Percentiles rank a stretch among this genome's conserved stretches.
Conservation (phyloP, 352 stramenopile genomes). For the Pythium plurisporium region DNA sequence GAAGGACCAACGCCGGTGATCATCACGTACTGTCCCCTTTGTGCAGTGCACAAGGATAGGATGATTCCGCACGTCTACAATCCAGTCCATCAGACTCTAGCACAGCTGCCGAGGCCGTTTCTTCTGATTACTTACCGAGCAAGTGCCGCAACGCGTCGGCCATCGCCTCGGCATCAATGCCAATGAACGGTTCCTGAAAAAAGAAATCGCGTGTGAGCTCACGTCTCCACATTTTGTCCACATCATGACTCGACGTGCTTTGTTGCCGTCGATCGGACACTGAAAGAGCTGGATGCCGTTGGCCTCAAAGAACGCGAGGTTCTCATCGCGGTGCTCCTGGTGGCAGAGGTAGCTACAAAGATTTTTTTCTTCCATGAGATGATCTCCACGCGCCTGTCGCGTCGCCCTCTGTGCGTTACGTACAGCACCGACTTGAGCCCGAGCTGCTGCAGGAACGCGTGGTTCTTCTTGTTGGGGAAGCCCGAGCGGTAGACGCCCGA, state of each 20-base stretch:
- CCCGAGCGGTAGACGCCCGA: conserved; percentile 85
- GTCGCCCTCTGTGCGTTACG: conserved; percentile 27
- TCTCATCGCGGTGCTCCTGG: conserved; percentile 79
- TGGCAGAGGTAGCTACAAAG: conserved; percentile 67
- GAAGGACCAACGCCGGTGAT: neutral
- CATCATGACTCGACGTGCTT: conserved; percentile 27
- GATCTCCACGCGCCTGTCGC: too few species aligned
- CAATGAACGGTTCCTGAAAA: conserved; percentile 81
- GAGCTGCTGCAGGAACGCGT: conserved; percentile 82
- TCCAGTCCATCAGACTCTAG: neutral
- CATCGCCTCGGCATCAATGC: conserved; percentile 82
- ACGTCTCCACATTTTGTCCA: neutral
- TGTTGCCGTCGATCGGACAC: conserved; percentile 87
- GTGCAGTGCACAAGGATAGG: conserved; percentile 86
- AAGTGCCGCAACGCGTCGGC: conserved; percentile 70
- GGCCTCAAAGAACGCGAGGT: conserved; percentile 77
- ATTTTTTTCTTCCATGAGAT: neutral
- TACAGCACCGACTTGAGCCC: conserved; percentile 84
- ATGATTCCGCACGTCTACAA: conserved; percentile 76
- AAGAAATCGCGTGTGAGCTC: neutral
- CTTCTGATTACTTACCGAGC: conserved; percentile 33
- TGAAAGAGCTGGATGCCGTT: conserved; percentile 81
- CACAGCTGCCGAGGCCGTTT: neutral
- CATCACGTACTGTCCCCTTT: conserved; percentile 68
- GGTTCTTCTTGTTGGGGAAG: conserved; percentile 87